These are phyloP conservation scores for Pholiota molesta DNA, from an alignment of 768 basidiomycete species.

Conservation along the genomic window DNA sequence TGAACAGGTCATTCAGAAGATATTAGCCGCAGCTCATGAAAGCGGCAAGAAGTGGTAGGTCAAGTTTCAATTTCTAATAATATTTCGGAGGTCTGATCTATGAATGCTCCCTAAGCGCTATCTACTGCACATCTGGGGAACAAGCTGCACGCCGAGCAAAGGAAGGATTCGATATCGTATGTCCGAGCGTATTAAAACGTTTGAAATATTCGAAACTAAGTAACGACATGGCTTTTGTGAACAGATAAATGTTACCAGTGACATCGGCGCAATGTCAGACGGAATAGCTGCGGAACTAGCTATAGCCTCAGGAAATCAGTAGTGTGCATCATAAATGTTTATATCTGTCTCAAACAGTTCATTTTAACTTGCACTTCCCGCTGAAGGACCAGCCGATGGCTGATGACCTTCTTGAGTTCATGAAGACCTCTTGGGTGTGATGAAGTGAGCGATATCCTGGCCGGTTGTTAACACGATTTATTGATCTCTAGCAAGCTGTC, in stretches of 20 bases:
- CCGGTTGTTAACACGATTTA: too few relatives aligned
- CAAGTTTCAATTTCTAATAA: neutral
- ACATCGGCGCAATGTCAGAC: constrained; percentile 46
- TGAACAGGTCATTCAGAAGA: constrained; percentile 58
- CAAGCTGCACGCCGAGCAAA: constrained; percentile 28
- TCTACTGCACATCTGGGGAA: constrained; percentile 29
- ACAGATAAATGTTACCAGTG: constrained; percentile 54
- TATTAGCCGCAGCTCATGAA: constrained; percentile 50
- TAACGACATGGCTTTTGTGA: neutral
- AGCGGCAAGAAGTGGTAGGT: constrained; percentile 68
- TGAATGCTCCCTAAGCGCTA: constrained; percentile 20
- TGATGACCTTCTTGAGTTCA: too few relatives aligned
- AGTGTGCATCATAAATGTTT: neutral
- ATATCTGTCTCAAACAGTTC: neutral
- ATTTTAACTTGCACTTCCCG: too few relatives aligned
- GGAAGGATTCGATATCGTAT: constrained; percentile 34
- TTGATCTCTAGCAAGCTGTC: too few relatives aligned
- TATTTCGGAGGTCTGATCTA: neutral
- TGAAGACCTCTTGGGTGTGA: too few relatives aligned
- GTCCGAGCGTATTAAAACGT: neutral
- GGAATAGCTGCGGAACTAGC: constrained; percentile 30
- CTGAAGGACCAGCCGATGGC: too few relatives aligned
- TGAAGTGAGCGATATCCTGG: too few relatives aligned
- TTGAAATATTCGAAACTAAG: neutral
- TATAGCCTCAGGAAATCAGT: constrained; percentile 17